Percentiles rank a stretch among this genome's conserved stretches.
These are phyloP conservation scores for Elsinoe batatas DNA, from an alignment of 2,329 filamentous ascomycete species.

Conservation along the genomic window DNA sequence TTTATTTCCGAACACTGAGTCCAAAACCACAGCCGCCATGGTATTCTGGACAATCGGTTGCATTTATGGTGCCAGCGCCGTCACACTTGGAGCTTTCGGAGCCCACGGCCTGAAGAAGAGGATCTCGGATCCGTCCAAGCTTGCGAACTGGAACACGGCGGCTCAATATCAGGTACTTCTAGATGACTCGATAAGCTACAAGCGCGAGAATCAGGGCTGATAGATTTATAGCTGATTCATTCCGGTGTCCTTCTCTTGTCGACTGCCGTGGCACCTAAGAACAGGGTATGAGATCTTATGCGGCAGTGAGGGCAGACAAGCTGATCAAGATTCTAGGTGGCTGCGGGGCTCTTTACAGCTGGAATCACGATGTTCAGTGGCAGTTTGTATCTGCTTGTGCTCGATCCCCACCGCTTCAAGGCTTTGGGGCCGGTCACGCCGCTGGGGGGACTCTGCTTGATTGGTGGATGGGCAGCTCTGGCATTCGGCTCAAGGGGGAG, in stretches of 20 bases:
- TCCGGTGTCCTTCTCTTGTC: slow-evolving; percentile 51
- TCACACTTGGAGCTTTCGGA: slow-evolving; percentile 56
- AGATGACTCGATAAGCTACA: not conserved
- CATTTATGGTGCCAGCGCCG: slow-evolving; percentile 52
- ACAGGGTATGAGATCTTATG: slow-evolving; percentile 22
- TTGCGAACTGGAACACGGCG: slow-evolving; percentile 54
- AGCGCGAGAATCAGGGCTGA: not conserved
- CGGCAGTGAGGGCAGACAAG: not conserved
- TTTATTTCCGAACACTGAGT: not conserved
- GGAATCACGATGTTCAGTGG: slow-evolving; percentile 61
- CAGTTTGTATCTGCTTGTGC: slow-evolving; percentile 52
- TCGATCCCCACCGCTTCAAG: slow-evolving; percentile 53
- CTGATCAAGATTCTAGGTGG: slow-evolving; percentile 32
- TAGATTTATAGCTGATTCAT: slow-evolving; percentile 46
- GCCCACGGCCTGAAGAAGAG: slow-evolving; percentile 56
- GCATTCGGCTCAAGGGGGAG: slow-evolving; percentile 29
- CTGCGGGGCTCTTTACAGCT: slow-evolving; percentile 49
- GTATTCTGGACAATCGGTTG: slow-evolving; percentile 53
- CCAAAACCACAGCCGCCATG: not conserved
- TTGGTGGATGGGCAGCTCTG: slow-evolving; percentile 52
- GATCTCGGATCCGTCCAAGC: slow-evolving; percentile 48
- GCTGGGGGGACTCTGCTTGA: slow-evolving; percentile 53
- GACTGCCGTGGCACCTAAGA: slow-evolving; percentile 42
- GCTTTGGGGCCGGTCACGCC: slow-evolving; percentile 56
- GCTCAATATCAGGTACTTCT: slow-evolving; percentile 56